Conservation (phyloP, 345 rosid genomes). For the Populus deltoides region DNA sequence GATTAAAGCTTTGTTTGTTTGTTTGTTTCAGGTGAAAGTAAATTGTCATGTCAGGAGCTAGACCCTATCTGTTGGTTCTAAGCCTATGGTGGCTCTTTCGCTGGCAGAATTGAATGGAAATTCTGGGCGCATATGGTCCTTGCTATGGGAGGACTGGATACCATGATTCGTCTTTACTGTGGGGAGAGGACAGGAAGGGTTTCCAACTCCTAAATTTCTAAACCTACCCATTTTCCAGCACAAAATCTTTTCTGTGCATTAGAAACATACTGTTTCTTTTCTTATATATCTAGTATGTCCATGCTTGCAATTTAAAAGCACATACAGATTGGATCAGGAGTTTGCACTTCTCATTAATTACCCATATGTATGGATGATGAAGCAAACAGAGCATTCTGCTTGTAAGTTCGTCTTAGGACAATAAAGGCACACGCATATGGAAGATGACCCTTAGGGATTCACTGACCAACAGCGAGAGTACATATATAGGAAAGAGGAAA, state of each 20-base stretch:
- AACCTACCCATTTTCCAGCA: background rate
- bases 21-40: constrained; percentile 57
- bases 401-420: constrained; percentile 96
- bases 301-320: constrained; percentile 85
- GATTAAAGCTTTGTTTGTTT: background rate
- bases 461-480: constrained; percentile 28
- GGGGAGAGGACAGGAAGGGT: constrained; percentile 80
- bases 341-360: constrained; percentile 83
- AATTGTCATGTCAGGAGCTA: constrained; percentile 47
- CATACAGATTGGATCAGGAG: constrained; percentile 95
- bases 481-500: too few species aligned
- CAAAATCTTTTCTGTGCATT: background rate
- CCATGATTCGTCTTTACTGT: constrained; percentile 67
- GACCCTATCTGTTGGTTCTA: constrained; percentile 58
- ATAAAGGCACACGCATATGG: constrained; percentile 77
- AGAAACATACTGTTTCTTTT: constrained; percentile 10
- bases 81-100: constrained; percentile 80
- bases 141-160: constrained; percentile 95
- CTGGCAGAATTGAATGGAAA: constrained; percentile 73
- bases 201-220: constrained; percentile 10
- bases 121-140: constrained; percentile 45
- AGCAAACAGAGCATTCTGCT: constrained; percentile 51
- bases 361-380: constrained; percentile 41
- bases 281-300: constrained; percentile 52
- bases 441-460: constrained; percentile 49